Percentiles rank a stretch among this genome's conserved stretches.
These are phyloP conservation scores for Acer yangbiense DNA, from an alignment of 345 rosid genomes.

Conservation along the genomic window DNA sequence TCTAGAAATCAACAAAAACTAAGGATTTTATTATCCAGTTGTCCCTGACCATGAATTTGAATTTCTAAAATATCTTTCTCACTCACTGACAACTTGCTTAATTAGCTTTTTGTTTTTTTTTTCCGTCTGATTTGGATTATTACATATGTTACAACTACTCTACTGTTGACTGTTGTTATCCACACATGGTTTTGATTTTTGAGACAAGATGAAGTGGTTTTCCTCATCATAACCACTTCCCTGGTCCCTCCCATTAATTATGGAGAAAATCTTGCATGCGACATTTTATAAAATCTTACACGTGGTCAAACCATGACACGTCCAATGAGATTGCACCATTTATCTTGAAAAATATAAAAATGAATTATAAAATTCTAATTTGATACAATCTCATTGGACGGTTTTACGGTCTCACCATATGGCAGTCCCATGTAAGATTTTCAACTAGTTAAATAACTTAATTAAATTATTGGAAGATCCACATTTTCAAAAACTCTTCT, in stretches of 20 bases:
- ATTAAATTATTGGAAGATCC: not conserved
- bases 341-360: too few relatives aligned
- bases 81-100: not conserved
- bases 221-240: too few relatives aligned
- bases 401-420: too few relatives aligned
- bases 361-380: too few relatives aligned
- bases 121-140: not conserved
- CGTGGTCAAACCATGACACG: too few relatives aligned
- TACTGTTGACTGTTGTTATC: not conserved
- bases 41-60: not conserved
- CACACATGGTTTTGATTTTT: not conserved
- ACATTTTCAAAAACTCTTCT: not conserved
- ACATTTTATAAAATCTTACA: too few relatives aligned
- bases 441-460: not conserved
- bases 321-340: too few relatives aligned
- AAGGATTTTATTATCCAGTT: not conserved
- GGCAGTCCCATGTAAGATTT: too few relatives aligned
- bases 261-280: too few relatives aligned
- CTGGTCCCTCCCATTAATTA: slow-evolving; percentile 1
- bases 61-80: not conserved
- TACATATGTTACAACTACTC: not conserved
- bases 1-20: not conserved
- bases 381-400: too few relatives aligned
- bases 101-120: too few relatives aligned
- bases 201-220: not conserved